A percentile compares a stretch with the other conserved stretches of the same genome.
Evolutionary conservation across 2,329 filamentous ascomycete species (phyloP).

Genomic region (Claviceps pazoutovae): DNA sequence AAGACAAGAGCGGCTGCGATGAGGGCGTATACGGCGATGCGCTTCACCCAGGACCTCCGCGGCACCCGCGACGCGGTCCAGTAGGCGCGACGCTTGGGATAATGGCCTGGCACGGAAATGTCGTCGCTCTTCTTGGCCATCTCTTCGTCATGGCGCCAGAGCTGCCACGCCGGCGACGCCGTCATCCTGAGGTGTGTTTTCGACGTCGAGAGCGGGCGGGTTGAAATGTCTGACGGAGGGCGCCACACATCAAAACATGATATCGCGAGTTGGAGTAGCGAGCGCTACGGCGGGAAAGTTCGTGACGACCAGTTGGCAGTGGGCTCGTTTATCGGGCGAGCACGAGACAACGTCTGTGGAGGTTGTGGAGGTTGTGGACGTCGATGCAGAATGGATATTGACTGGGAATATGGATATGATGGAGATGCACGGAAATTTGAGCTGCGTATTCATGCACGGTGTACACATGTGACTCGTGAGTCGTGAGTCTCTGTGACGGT

Average conservation of each 20-base stretch:
- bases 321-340: not conserved
- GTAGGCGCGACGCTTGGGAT: conserved; percentile 11
- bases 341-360: too few species aligned
- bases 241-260: not conserved
- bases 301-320: not conserved
- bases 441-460: too few species aligned
- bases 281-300: not conserved
- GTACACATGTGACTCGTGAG: too few species aligned
- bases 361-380: too few species aligned
- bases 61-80: conserved; percentile 31
- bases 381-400: too few species aligned
- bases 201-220: not conserved
- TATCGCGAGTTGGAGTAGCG: not conserved
- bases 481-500: too few species aligned
- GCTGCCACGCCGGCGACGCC: conserved; percentile 11
- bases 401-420: too few species aligned
- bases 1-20: conserved; percentile 43
- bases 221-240: not conserved
- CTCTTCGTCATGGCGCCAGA: conserved; percentile 40
- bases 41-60: conserved; percentile 39
- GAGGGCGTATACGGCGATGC: conserved; percentile 32
- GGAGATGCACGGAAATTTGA: too few species aligned
- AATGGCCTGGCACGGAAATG: conserved; percentile 16
- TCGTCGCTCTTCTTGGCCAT: conserved; percentile 49
- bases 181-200: conserved; percentile 1